A percentile compares a stretch with the other conserved stretches of the same genome.
phyloP scores from a whole-genome alignment of 108 stramenopile species.

The Cafeteria roenbergensis region DNA sequence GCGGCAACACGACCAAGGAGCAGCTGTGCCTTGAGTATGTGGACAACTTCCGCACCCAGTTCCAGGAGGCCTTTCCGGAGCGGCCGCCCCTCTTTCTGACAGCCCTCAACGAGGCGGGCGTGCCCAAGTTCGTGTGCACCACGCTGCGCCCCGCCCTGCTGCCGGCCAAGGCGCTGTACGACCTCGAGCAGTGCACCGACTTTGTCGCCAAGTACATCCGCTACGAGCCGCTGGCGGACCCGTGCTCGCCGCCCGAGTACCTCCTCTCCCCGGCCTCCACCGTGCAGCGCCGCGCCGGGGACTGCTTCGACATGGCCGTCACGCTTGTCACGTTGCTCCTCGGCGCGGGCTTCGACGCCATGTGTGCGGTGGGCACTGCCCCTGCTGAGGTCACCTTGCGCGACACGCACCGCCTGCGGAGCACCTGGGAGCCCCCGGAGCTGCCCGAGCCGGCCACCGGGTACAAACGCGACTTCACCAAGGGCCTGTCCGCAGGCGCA shows the following conservation, averaged over 20 bases:
- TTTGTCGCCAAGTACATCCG: conserved; percentile 53
- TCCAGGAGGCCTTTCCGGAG: conserved; percentile 37
- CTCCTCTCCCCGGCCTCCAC: conserved; percentile 39
- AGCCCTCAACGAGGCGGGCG: conserved; percentile 41
- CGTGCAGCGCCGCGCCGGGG: conserved; percentile 48
- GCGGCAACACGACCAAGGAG: conserved; percentile 39
- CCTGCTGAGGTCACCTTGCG: conserved; percentile 30
- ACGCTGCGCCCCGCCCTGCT: conserved; percentile 55
- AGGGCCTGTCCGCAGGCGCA: no score
- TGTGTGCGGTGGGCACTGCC: conserved; percentile 52
- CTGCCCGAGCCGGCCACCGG: conserved; percentile 6
- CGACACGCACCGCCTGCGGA: conserved; percentile 20
- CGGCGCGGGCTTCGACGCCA: conserved; percentile 65
- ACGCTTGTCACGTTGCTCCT: conserved; percentile 48
- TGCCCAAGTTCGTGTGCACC: conserved; percentile 55
- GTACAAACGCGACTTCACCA: no score
- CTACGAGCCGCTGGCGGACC: conserved; percentile 56
- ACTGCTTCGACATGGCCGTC: conserved; percentile 53
- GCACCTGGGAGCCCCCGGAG: conserved; percentile 13
- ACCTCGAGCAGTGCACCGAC: conserved; percentile 30
- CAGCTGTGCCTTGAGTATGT: conserved; percentile 54
- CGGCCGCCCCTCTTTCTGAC: conserved; percentile 34
- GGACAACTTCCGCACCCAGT: conserved; percentile 33
- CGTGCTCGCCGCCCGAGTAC: conserved; percentile 23
- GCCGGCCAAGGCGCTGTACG: conserved; percentile 49